Conservation (phyloP, 2,329 filamentous ascomycete genomes). For the Metarhizium album region DNA sequence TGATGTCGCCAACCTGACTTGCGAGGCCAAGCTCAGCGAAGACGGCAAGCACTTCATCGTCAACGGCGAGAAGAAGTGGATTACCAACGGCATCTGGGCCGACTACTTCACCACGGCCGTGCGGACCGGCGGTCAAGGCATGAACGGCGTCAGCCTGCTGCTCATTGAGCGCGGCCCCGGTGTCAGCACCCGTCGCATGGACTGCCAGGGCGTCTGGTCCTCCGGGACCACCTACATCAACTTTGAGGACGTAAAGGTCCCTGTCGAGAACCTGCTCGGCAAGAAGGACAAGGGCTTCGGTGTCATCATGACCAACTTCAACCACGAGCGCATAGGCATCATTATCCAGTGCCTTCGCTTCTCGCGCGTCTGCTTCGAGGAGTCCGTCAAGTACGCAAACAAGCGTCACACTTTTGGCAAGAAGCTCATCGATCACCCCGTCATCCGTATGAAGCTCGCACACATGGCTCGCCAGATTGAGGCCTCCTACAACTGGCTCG, state of each 20-base stretch:
- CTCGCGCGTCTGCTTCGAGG: conserved; percentile 92
- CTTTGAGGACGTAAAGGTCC: conserved; percentile 98
- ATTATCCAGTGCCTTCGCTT: conserved; percentile 96
- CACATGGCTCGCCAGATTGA: conserved; percentile 98
- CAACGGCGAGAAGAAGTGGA: conserved; percentile 99
- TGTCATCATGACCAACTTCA: conserved; percentile 99
- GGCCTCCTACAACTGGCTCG: conserved; percentile 92
- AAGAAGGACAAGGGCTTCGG: conserved; percentile 98
- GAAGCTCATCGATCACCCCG: conserved; percentile 90
- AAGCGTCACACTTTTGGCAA: conserved; percentile 96
- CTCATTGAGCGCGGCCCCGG: conserved; percentile 87
- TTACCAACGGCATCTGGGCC: conserved; percentile 92
- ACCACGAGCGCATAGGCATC: conserved; percentile 97
- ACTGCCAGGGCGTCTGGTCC: conserved; percentile 96
- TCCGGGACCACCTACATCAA: conserved; percentile 95
- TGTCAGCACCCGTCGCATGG: conserved; percentile 89
- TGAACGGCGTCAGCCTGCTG: conserved; percentile 85
- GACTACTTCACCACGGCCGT: conserved; percentile 98
- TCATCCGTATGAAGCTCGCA: conserved; percentile 94
- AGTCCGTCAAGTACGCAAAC: conserved; percentile 91
- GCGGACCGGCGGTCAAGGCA: conserved; percentile 75
- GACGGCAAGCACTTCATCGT: conserved; percentile 99
- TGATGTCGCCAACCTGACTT: conserved; percentile 90
- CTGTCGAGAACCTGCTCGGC: conserved; percentile 95
- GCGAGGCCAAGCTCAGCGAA: conserved; percentile 86